Conservation (phyloP, 1,139 yeast genomes). For the Magnusiomyces sp. region DNA sequence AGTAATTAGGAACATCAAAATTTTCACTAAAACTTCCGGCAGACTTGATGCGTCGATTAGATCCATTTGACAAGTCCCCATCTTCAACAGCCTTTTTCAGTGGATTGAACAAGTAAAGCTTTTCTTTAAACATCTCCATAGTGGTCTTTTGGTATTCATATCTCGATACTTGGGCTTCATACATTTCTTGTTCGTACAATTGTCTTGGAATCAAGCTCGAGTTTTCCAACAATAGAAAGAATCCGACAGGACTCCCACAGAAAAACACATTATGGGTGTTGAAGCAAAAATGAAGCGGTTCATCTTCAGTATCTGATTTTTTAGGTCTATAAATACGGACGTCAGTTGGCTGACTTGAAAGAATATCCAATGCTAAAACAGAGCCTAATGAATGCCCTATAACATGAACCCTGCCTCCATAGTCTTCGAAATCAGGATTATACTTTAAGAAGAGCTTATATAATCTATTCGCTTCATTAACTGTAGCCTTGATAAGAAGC, state of each 20-base stretch:
- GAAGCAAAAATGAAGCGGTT: conserved; percentile 39
- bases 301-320: conserved; percentile 8
- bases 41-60: background rate
- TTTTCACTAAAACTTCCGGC: background rate
- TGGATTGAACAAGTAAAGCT: background rate
- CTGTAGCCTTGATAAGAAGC: conserved; percentile 58
- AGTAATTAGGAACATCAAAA: background rate
- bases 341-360: conserved; percentile 48
- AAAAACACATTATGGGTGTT: conserved; percentile 69
- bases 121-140: conserved; percentile 2
- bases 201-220: conserved; percentile 25
- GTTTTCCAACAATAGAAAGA: conserved; percentile 40
- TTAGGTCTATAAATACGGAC: conserved; percentile 6
- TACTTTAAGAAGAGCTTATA: conserved; percentile 50
- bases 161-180: conserved; percentile 1
- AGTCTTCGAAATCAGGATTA: conserved; percentile 53
- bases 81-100: conserved; percentile 5
- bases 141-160: conserved; percentile 1
- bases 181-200: conserved; percentile 15
- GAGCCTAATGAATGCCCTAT: conserved; percentile 92
- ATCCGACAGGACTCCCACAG: conserved; percentile 86
- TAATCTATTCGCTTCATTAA: conserved; percentile 59
- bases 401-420: conserved; percentile 64
- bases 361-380: conserved; percentile 70
- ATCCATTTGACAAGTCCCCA: conserved; percentile 1